phyloP scores from a whole-genome alignment of 192 early-diverging fungal genomes.

The Coemansia furcata region DNA sequence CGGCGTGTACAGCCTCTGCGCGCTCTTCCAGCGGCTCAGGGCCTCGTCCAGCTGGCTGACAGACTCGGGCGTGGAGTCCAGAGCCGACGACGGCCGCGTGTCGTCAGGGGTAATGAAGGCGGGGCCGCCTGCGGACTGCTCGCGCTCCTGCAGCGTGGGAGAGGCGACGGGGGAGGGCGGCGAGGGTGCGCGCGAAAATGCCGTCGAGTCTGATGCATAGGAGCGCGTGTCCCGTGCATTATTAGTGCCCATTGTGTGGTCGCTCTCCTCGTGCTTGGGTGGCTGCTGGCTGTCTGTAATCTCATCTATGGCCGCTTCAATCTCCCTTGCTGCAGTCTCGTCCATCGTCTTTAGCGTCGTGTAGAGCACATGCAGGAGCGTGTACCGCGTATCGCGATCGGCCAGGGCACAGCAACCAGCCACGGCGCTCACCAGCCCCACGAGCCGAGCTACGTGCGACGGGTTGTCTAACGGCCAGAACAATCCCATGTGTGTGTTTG shows the following conservation, averaged over 20 bases:
- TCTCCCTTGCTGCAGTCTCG: constrained; percentile 23
- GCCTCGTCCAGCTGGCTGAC: constrained; percentile 45
- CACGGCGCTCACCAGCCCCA: constrained; percentile 30
- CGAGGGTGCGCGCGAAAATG: constrained; percentile 38
- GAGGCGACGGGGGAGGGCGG: constrained; percentile 11
- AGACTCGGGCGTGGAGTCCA: constrained; percentile 29
- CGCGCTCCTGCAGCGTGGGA: constrained; percentile 5
- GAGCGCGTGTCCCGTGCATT: constrained; percentile 40
- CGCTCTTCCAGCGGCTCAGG: constrained; percentile 22
- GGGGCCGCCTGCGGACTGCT: neutral
- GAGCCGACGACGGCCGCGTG: constrained; percentile 26
- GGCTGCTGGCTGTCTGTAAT: neutral
- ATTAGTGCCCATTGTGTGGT: constrained; percentile 7
- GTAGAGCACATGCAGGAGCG: constrained; percentile 32
- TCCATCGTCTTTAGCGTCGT: constrained; percentile 33
- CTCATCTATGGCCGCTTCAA: constrained; percentile 6
- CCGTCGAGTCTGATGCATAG: constrained; percentile 50
- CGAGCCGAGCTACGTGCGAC: constrained; percentile 20
- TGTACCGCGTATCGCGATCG: constrained; percentile 46
- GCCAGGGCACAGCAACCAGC: constrained; percentile 38
- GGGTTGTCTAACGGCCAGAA: constrained; percentile 40
- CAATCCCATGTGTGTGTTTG: constrained; percentile 24
- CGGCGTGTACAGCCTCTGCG: constrained; percentile 8
- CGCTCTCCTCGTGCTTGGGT: neutral
- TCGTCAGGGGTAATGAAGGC: neutral